These are phyloP conservation scores for Stagonosporopsis vannaccii DNA, from an alignment of 2,329 filamentous ascomycete genomes.

Conservation along the genomic window DNA sequence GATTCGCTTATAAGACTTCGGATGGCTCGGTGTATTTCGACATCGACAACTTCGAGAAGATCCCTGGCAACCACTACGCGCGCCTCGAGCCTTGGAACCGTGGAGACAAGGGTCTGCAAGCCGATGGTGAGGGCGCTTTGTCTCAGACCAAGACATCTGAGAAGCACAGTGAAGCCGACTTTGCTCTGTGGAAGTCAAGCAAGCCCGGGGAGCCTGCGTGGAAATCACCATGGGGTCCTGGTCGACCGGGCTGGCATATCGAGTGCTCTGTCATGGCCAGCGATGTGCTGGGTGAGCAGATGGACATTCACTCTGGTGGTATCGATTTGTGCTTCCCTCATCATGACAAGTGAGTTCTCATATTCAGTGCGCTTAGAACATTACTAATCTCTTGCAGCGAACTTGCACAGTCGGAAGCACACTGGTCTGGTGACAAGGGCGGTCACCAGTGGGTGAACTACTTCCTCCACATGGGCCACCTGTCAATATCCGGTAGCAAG, in stretches of 20 bases:
- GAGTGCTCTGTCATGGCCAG: conserved; percentile 97
- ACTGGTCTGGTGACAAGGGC: conserved; percentile 62
- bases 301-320: conserved; percentile 94
- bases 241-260: conserved; percentile 94
- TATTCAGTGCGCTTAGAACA: background rate
- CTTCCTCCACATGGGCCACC: conserved; percentile 93
- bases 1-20: conserved; percentile 77
- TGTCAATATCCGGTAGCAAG: conserved; percentile 88
- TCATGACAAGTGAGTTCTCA: conserved; percentile 62
- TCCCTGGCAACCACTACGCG: conserved; percentile 80
- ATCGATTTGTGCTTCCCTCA: conserved; percentile 90
- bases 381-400: conserved; percentile 55
- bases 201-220: conserved; percentile 93
- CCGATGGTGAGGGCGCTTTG: conserved; percentile 88
- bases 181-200: conserved; percentile 91
- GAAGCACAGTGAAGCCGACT: conserved; percentile 83
- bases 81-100: conserved; percentile 84
- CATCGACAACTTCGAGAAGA: conserved; percentile 82
- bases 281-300: conserved; percentile 79
- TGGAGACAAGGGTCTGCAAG: conserved; percentile 81
- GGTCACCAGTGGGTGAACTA: conserved; percentile 86
- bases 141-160: conserved; percentile 61
- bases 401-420: conserved; percentile 88
- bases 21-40: conserved; percentile 96
- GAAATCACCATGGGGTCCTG: conserved; percentile 86